phyloP scores from a whole-genome alignment of 2,329 filamentous ascomycete species.

The Colletotrichum sp. region DNA sequence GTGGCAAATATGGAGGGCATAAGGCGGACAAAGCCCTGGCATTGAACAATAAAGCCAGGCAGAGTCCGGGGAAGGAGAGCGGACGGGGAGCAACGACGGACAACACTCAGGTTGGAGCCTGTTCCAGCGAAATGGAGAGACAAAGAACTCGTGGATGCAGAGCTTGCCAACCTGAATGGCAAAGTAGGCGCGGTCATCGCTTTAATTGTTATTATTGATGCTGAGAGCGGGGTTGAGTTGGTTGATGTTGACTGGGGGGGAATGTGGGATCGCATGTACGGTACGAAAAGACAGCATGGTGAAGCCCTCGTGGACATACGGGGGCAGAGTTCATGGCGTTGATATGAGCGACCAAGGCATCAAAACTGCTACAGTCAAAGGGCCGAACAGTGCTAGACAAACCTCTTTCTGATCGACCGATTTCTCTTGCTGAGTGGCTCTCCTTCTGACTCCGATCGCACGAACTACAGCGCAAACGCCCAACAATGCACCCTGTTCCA shows the following conservation, averaged over 20 bases:
- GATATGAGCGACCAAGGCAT: neutral
- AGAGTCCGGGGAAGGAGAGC: neutral
- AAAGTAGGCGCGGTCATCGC: neutral
- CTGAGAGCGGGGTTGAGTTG: neutral
- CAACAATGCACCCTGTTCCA: too few relatives aligned
- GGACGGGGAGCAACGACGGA: neutral
- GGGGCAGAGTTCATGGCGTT: neutral
- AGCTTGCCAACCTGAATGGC: neutral
- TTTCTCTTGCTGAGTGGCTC: too few relatives aligned
- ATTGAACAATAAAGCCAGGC: neutral
- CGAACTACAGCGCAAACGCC: too few relatives aligned
- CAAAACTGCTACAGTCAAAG: neutral
- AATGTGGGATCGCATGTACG: neutral
- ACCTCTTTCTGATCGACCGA: too few relatives aligned
- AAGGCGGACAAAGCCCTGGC: neutral
- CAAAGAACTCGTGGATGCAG: neutral
- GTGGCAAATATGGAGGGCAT: neutral
- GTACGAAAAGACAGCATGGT: neutral
- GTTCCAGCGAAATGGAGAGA: neutral
- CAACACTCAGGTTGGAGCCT: neutral
- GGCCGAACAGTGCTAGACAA: neutral
- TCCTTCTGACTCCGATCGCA: too few relatives aligned
- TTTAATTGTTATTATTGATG: neutral
- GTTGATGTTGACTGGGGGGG: neutral
- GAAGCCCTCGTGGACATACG: neutral